Percentiles rank a stretch among this genome's conserved stretches.
These are phyloP conservation scores for Phytophthora lateralis DNA, from an alignment of 352 stramenopile genomes.

Conservation along the genomic window DNA sequence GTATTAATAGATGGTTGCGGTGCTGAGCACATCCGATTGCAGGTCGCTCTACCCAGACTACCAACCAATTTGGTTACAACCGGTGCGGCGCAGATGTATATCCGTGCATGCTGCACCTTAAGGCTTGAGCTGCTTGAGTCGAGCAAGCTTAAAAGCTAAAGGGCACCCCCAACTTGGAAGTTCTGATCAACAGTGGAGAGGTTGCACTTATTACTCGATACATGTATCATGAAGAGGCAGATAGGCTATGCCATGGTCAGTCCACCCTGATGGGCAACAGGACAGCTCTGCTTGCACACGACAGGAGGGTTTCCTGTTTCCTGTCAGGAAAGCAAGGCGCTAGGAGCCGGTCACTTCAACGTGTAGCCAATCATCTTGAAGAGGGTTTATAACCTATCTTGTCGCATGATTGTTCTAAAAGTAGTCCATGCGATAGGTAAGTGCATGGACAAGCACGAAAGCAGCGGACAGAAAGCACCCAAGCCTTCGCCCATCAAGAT, in stretches of 20 bases:
- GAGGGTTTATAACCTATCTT: constrained; percentile 4
- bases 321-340: neutral
- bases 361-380: constrained; percentile 22
- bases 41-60: too few species aligned
- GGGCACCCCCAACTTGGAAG: too few species aligned
- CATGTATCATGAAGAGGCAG: neutral
- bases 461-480: constrained; percentile 14
- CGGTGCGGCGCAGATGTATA: too few species aligned
- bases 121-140: too few species aligned
- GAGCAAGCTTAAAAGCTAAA: too few species aligned
- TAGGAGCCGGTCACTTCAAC: constrained; percentile 12
- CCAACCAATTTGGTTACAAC: too few species aligned
- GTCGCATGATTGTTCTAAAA: neutral
- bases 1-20: too few species aligned
- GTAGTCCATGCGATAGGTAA: constrained; percentile 1
- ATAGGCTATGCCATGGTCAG: constrained; percentile 1
- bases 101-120: too few species aligned
- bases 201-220: too few species aligned
- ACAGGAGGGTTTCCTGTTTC: too few species aligned
- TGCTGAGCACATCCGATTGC: too few species aligned
- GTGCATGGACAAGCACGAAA: constrained; percentile 20
- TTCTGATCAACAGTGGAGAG: too few species aligned
- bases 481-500: constrained; percentile 30
- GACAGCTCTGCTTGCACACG: neutral
- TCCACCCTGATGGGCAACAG: constrained; percentile 17